Evolutionary conservation across 176 grass and related monocot genomes (phyloP).

Genomic region (Musa troglodytarum): DNA sequence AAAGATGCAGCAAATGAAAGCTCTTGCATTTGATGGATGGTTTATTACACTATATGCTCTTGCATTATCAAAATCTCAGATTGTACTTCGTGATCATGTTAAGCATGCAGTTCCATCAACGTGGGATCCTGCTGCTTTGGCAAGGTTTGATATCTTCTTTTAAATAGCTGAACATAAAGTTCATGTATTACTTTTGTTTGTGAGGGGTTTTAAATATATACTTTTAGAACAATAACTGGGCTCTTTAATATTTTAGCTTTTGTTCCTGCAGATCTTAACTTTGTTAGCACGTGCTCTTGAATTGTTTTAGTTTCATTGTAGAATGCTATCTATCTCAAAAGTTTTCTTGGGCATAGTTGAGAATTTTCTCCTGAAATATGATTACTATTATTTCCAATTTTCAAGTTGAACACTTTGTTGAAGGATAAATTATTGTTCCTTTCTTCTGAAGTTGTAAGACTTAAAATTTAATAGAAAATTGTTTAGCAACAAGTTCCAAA

Average conservation of each 20-base stretch:
- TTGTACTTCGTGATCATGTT: conserved; percentile 56
- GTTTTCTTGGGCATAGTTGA: neutral
- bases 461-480: neutral
- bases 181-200: neutral
- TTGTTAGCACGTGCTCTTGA: neutral
- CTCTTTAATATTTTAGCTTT: neutral
- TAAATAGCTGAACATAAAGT: neutral
- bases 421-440: neutral
- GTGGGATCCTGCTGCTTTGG: conserved; percentile 82
- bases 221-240: neutral
- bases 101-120: conserved; percentile 83
- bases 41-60: conserved; percentile 76
- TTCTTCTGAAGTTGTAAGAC: neutral
- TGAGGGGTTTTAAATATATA: neutral
- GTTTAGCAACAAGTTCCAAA: neutral
- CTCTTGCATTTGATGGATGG: conserved; percentile 88
- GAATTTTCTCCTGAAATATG: neutral
- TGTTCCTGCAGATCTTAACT: neutral
- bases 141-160: conserved; percentile 47
- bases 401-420: neutral
- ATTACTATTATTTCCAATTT: neutral
- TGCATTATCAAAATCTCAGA: conserved; percentile 77
- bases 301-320: neutral
- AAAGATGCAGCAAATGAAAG: conserved; percentile 77
- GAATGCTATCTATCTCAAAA: too few relatives aligned